Base-by-base conservation (phyloP, 2,329 filamentous ascomycete species). In the Podosphaera leucotricha region DNA sequence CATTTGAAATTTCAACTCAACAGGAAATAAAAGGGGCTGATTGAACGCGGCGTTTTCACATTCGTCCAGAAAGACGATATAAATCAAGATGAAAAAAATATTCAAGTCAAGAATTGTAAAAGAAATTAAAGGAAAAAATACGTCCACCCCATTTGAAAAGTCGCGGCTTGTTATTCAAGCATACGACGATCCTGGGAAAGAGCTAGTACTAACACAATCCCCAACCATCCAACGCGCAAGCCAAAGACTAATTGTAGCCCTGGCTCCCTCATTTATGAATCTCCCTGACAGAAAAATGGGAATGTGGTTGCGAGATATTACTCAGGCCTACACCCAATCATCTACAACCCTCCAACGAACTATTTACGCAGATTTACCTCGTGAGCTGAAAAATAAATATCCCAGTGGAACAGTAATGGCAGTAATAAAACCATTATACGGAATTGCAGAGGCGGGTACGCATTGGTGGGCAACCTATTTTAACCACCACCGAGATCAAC, bases 401-500 rank as follows among this genome's bases (percentile, higher is more conserved):
- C 19, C 19, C 6, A 13, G 13, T 15, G 21, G 26, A 13, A 41
- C 38, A 13, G 26, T 41, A 2, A 41, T 41, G 38, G 38, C 26
- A 1, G 38, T 45, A 2, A 21, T 37, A 18, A 41, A 42, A 11
- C 44, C 44, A 7, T 30, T 45, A 6, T 42, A 45, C 18, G 38
- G 38, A 38, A 33, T 45, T n/a, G 2, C 44, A 15, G 44, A 45
- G 26, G 38, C 44, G 16, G 38, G 44, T 20, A 42, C 21, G 5
- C 44, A 45, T 26, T 42, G 38, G 44, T 45, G 19, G 21, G 30
- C 19, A 10, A 45, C 44, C 3, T 45, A 45, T 18, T 13, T 11
- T 30, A 42, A 13, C 13, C 44, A 45, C 38, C 44, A 45, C 39
- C 26, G 15, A 30, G 24, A 45, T 13, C 38, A 38, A 35, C 44